phyloP scores from a whole-genome alignment of 2,329 filamentous ascomycete species.

The Colletotrichum sp. region DNA sequence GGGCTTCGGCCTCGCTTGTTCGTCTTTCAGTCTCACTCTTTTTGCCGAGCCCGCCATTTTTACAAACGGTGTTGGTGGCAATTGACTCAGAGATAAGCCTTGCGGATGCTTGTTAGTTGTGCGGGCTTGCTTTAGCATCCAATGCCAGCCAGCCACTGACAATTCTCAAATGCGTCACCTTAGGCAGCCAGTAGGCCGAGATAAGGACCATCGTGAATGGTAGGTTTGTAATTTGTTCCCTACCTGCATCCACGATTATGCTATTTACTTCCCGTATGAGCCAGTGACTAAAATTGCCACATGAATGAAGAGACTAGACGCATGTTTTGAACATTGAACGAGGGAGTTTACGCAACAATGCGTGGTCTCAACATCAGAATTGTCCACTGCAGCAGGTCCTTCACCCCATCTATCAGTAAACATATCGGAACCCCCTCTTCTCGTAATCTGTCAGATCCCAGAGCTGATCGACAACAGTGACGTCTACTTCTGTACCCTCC shows the following conservation, averaged over 20 bases:
- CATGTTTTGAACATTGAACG: neutral
- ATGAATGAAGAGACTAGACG: no score
- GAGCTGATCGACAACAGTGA: neutral
- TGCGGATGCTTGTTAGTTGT: neutral
- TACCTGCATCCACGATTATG: neutral
- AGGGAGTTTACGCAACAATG: neutral
- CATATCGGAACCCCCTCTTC: neutral
- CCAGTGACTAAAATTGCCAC: no score
- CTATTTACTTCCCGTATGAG: neutral
- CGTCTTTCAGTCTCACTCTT: neutral
- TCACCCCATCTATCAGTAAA: neutral
- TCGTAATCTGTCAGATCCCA: neutral
- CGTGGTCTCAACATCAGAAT: no score
- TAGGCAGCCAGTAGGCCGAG: neutral
- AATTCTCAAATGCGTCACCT: neutral
- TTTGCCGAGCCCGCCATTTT: neutral
- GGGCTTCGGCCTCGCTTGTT: neutral
- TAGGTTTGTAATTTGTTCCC: neutral
- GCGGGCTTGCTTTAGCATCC: neutral
- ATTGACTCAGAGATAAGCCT: neutral
- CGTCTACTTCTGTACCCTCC: neutral
- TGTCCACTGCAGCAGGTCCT: no score
- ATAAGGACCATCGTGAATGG: no score
- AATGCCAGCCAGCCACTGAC: neutral
- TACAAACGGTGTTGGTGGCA: neutral